A percentile compares a stretch with the other conserved stretches of the same genome.
These are phyloP conservation scores for Trametes gibbosa DNA, from an alignment of 768 basidiomycete species.

Conservation along the genomic window DNA sequence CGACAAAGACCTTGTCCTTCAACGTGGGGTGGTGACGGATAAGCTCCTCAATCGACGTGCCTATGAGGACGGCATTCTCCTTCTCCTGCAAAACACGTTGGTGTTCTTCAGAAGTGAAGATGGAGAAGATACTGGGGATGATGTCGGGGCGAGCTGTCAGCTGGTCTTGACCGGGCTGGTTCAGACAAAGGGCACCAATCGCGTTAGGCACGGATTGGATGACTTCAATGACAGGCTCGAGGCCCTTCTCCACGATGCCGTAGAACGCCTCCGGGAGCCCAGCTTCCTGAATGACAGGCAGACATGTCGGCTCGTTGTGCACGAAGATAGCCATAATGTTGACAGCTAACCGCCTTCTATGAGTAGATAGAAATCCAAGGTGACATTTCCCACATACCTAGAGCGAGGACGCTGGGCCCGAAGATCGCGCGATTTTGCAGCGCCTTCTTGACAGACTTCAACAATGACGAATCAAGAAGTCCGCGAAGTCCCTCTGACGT, in stretches of 20 bases:
- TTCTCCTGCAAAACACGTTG: slow-evolving; percentile 85
- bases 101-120: slow-evolving; percentile 84
- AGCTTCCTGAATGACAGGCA: slow-evolving; percentile 89
- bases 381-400: slow-evolving; percentile 51
- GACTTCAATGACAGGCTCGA: slow-evolving; percentile 90
- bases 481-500: slow-evolving; percentile 93
- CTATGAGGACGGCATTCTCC: slow-evolving; percentile 87
- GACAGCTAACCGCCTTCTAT: slow-evolving; percentile 53
- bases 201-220: slow-evolving; percentile 93
- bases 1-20: slow-evolving; percentile 75
- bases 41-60: slow-evolving; percentile 90
- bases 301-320: slow-evolving; percentile 96
- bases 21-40: slow-evolving; percentile 92
- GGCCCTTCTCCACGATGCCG: slow-evolving; percentile 74
- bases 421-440: slow-evolving; percentile 80
- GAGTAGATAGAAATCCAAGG: background rate
- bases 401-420: slow-evolving; percentile 81
- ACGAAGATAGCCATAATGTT: slow-evolving; percentile 96
- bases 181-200: slow-evolving; percentile 93
- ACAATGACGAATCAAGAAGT: slow-evolving; percentile 84
- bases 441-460: slow-evolving; percentile 84
- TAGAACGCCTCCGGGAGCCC: slow-evolving; percentile 89
- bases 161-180: slow-evolving; percentile 83
- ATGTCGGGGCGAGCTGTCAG: slow-evolving; percentile 74
- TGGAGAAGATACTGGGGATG: slow-evolving; percentile 79